A percentile compares a stretch with the other conserved stretches of the same genome.
phyloP scores from a whole-genome alignment of 2,329 filamentous ascomycete species.

The Neodidymelliopsis sp. region DNA sequence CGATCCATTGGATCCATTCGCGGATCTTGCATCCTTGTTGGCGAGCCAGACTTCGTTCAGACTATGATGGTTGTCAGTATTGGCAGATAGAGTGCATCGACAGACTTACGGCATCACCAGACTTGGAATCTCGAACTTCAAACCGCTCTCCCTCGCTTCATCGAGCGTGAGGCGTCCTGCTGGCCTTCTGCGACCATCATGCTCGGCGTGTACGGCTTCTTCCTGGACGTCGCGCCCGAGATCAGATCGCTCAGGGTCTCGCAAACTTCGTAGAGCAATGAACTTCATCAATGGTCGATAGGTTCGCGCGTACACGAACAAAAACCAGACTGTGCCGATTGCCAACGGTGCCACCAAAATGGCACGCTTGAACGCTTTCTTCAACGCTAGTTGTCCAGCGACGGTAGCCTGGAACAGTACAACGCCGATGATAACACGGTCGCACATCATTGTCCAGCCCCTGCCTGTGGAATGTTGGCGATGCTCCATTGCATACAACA shows the following conservation, averaged over 20 bases:
- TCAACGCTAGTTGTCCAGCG: slow-evolving; percentile 81
- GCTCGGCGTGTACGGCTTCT: slow-evolving; percentile 32
- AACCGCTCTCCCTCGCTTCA: slow-evolving; percentile 73
- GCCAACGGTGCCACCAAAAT: slow-evolving; percentile 78
- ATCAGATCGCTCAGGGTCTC: slow-evolving; percentile 64
- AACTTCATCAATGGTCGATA: slow-evolving; percentile 91
- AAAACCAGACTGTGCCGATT: slow-evolving; percentile 85
- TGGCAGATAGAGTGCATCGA: neutral
- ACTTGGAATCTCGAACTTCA: slow-evolving; percentile 79
- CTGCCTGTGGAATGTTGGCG: slow-evolving; percentile 91
- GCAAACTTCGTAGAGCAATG: slow-evolving; percentile 88
- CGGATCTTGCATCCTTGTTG: slow-evolving; percentile 38
- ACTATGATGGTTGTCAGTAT: slow-evolving; percentile 49
- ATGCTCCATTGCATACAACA: slow-evolving; percentile 98
- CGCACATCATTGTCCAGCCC: slow-evolving; percentile 96
- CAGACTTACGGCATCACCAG: slow-evolving; percentile 69
- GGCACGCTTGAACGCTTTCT: slow-evolving; percentile 75
- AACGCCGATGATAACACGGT: slow-evolving; percentile 84
- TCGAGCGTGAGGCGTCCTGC: slow-evolving; percentile 68
- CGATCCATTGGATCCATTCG: slow-evolving; percentile 34
- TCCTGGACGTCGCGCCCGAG: slow-evolving; percentile 57
- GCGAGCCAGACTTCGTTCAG: slow-evolving; percentile 74
- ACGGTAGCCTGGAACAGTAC: slow-evolving; percentile 91
- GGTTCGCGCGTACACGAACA: slow-evolving; percentile 77
- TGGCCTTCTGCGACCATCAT: slow-evolving; percentile 12